A percentile compares a stretch with the other conserved stretches of the same genome.
Evolutionary conservation across 441 rosid genomes (phyloP).

Genomic region (Gossypium aridum): DNA sequence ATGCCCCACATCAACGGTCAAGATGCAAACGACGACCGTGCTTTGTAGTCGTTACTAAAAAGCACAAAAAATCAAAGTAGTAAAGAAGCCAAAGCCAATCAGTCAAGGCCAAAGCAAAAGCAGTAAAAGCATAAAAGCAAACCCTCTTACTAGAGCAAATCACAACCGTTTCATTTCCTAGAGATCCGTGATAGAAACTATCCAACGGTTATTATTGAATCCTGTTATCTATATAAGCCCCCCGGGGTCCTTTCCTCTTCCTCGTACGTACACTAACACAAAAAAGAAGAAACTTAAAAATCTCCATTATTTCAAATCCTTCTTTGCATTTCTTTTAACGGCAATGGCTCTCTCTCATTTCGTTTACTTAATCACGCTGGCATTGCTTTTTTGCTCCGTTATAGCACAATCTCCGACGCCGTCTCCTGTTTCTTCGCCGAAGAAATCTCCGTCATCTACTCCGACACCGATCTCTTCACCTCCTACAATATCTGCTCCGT

Average conservation of each 20-base stretch:
- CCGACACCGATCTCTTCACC: slow-evolving; percentile 8
- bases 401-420: slow-evolving; percentile 41
- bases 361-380: slow-evolving; percentile 15
- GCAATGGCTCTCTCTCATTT: slow-evolving; percentile 18
- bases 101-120: neutral
- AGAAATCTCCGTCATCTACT: slow-evolving; percentile 5
- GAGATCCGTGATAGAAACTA: neutral
- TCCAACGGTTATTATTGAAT: neutral
- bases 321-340: neutral
- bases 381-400: slow-evolving; percentile 23
- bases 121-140: neutral
- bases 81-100: neutral
- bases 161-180: neutral
- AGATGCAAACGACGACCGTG: neutral
- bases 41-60: neutral
- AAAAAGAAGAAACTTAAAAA: too few species aligned
- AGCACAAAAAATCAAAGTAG: neutral
- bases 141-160: neutral
- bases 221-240: neutral
- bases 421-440: slow-evolving; percentile 19
- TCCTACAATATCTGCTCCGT: neutral
- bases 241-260: neutral
- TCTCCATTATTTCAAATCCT: neutral
- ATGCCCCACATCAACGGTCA: neutral
- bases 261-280: too few species aligned